Base-by-base conservation (phyloP, 106 monocot species). In the Platanthera zijinensis region DNA sequence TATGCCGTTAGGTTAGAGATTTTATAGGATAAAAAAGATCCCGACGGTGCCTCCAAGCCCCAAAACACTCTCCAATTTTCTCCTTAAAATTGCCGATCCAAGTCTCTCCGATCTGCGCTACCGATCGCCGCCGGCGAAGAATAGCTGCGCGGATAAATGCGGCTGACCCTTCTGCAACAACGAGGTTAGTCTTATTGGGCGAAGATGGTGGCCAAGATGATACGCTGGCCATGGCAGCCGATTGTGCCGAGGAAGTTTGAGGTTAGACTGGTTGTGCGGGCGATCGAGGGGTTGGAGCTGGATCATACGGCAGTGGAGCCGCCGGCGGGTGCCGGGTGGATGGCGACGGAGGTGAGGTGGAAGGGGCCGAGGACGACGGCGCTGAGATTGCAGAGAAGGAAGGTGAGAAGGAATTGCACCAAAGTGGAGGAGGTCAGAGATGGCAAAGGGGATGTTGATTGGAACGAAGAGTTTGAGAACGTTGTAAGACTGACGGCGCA, bases 211-310 rank as follows among this genome's bases (percentile, higher is more conserved):
- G 53, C 77, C 69, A 90, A 45, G 68, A 78, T 90, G 80, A 90
- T 90, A 66, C 71, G 85, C 62, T 90, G 90, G 90, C 90, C 90
- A 57, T 88, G 85, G 83, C 87, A 85, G 48, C 85, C 90, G 66
- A 68, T 75, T 46, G 3, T 57, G 39, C 64, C 80, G 73, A 80
- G 30, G 74, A 85, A 83, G 81, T 89, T 89, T 51, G 76, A 69
- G 69, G 85, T 81, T 59, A 74, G 74, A 61, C 69, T 89, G 69
- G 74, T 78, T 51, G 69, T 89, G 25, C 72, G 73, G 62, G 66
- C 78, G 64, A 52, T 79, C 48, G 85, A 89, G 48, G 81, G 85
- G 19, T 32, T 79, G 30, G 63, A 18, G 51, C 15, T 32, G 14
- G 74, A 18, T 76, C 53, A 8, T 66, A 0, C 50, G 71, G 71